These are phyloP conservation scores for Amoebophrya sp. DNA, from an alignment of 169 alveolate species.

Conservation along the genomic window DNA sequence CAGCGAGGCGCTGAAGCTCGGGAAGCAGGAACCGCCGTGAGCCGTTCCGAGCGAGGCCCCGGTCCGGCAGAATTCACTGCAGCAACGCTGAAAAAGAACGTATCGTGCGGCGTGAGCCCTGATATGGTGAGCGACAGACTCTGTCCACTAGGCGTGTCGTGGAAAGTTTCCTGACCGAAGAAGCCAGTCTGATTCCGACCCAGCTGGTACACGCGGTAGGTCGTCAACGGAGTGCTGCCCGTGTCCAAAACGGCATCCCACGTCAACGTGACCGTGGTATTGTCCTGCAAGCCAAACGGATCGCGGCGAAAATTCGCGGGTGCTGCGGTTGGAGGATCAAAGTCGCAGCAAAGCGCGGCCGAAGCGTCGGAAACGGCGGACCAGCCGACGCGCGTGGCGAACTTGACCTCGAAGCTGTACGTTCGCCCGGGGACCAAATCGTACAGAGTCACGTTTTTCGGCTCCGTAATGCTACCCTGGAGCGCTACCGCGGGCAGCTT, in stretches of 20 bases:
- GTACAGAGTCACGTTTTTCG: background rate
- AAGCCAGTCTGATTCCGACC: background rate
- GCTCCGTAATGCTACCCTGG: background rate
- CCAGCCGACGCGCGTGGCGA: background rate
- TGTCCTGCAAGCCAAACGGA: background rate
- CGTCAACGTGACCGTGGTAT: background rate
- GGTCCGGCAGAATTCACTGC: constrained; percentile 30
- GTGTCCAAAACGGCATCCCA: constrained; percentile 15
- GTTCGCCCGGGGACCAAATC: background rate
- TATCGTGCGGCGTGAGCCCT: background rate
- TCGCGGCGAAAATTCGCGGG: constrained; percentile 18
- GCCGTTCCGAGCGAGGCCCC: constrained; percentile 23
- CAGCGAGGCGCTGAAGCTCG: background rate
- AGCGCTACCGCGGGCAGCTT: background rate
- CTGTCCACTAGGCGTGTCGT: background rate
- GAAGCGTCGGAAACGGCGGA: background rate
- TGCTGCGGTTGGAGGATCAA: background rate
- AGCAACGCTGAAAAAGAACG: background rate
- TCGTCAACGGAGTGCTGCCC: constrained; percentile 22
- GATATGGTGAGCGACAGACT: background rate
- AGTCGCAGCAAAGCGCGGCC: background rate
- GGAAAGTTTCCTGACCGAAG: background rate
- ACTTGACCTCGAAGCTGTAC: background rate
- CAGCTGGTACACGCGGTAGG: constrained; percentile 18
- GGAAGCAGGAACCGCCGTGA: background rate